Evolutionary conservation across 257 asterid genomes (phyloP), one percentile per base, ranked within the genome.

Genomic region (Agastache rugosa): DNA sequence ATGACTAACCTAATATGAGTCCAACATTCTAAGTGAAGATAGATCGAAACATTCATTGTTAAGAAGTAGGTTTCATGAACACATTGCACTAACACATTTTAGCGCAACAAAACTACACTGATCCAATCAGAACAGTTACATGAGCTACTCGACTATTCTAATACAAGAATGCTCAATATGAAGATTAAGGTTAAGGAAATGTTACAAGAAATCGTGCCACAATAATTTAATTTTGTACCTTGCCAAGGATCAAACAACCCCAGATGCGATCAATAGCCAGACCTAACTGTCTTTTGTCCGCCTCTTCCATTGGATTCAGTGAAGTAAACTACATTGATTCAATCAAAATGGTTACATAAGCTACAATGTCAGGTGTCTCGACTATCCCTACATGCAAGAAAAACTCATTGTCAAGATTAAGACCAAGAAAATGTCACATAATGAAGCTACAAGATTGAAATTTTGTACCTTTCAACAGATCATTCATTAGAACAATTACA

Each of bases 121-220:
- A 37, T 19, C 64, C 75, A 62, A 78, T 61, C 51, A 74, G 66
- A 72, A 63, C 67, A 63, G 78, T 45, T 15, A 69, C 67, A 71
- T 23, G 69, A 79, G 69, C 29, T 58, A 78, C 78, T 37, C 72
- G 3, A 78, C 63, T 23, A 72, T 66, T 67, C 74, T 61, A 63
- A 41, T 44, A 63, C 69, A 75, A 71, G 51, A 72, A 69, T 72
- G 17, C 65, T 19, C 56, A 66, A 25, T 23, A 71, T 62, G 66
- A 76, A 76, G 69, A 48, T 31, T 35, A 63, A 67, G 51, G 51
- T 31, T 11, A 11, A 60, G 51, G 8, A 42, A 58, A 67, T 70
- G 60, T 71, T 66, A 39, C 54, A 70, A 23, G 63, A 55, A 55
- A 55, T 55, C 8, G 35, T 0, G 31, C 31, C 15, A 22, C n/a